These are phyloP conservation scores for Simmondsia chinensis DNA, from an alignment of 148 eudicot genomes.

Conservation along the genomic window DNA sequence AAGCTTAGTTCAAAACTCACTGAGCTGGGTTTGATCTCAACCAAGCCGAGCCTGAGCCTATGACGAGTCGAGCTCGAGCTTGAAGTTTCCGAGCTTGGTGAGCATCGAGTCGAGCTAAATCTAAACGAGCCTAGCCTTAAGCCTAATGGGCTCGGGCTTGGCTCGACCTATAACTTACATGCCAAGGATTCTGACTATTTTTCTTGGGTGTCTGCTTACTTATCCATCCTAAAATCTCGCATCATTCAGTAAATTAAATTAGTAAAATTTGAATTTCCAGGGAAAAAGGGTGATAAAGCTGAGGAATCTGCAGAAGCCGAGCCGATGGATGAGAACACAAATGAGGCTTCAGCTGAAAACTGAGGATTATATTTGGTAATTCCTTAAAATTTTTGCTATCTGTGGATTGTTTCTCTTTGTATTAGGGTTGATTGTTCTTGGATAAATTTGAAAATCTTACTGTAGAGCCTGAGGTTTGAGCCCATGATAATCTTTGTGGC, in stretches of 20 bases:
- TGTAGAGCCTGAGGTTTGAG: conserved; percentile 19
- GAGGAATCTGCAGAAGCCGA: conserved; percentile 28
- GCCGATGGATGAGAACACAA: conserved; percentile 33
- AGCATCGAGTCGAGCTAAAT: too few species aligned
- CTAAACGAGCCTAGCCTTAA: too few species aligned
- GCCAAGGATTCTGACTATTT: neutral
- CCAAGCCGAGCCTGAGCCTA: too few species aligned
- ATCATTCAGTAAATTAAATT: neutral
- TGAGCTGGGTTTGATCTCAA: too few species aligned
- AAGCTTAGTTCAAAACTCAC: too few species aligned
- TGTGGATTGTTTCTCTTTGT: conserved; percentile 2
- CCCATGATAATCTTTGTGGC: too few species aligned
- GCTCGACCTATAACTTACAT: too few species aligned
- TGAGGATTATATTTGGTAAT: neutral
- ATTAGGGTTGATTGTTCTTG: conserved; percentile 15
- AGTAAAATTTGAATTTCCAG: conserved; percentile 7
- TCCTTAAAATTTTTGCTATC: conserved; percentile 30
- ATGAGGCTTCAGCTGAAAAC: conserved; percentile 27
- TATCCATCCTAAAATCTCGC: neutral
- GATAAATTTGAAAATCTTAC: conserved; percentile 12
- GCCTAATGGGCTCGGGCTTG: too few species aligned
- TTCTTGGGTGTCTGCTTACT: neutral
- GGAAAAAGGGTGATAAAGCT: conserved; percentile 46
- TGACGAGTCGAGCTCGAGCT: too few species aligned
- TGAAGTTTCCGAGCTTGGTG: too few species aligned